A percentile compares a stretch with the other conserved stretches of the same genome.
Evolutionary conservation across 202 grass and related monocot species (phyloP).

Genomic region (Elaeis oleifera): DNA sequence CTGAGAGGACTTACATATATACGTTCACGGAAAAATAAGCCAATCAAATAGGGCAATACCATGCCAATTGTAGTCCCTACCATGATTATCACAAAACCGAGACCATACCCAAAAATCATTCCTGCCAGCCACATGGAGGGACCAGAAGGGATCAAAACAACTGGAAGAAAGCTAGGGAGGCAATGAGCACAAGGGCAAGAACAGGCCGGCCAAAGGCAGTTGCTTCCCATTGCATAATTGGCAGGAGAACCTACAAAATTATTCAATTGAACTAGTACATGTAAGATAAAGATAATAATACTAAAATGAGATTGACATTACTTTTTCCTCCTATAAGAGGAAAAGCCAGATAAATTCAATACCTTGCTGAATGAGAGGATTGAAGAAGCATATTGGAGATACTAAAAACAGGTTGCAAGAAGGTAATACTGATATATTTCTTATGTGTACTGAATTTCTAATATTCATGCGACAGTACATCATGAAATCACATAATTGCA

Average conservation of each 20-base stretch:
- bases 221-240: conserved; percentile 88
- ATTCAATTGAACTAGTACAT: not conserved
- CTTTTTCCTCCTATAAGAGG: too few species aligned
- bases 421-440: too few species aligned
- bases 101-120: conserved; percentile 86
- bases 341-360: too few species aligned
- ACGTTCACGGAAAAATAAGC: conserved; percentile 50
- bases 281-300: not conserved
- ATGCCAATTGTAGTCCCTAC: conserved; percentile 71
- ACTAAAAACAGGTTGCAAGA: too few species aligned
- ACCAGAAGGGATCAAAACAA: conserved; percentile 63
- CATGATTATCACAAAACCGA: conserved; percentile 82
- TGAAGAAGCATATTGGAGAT: too few species aligned
- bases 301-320: too few species aligned
- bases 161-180: conserved; percentile 64
- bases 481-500: too few species aligned
- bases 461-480: too few species aligned
- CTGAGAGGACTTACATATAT: conserved; percentile 44
- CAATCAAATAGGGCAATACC: conserved; percentile 71
- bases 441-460: too few species aligned
- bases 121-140: conserved; percentile 84
- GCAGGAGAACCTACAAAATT: conserved; percentile 58
- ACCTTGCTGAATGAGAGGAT: too few species aligned
- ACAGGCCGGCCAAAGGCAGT: conserved; percentile 56
- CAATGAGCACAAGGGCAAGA: conserved; percentile 54